These are phyloP conservation scores for Forsythia viridissima DNA, from an alignment of 257 asterid genomes.

Conservation along the genomic window DNA sequence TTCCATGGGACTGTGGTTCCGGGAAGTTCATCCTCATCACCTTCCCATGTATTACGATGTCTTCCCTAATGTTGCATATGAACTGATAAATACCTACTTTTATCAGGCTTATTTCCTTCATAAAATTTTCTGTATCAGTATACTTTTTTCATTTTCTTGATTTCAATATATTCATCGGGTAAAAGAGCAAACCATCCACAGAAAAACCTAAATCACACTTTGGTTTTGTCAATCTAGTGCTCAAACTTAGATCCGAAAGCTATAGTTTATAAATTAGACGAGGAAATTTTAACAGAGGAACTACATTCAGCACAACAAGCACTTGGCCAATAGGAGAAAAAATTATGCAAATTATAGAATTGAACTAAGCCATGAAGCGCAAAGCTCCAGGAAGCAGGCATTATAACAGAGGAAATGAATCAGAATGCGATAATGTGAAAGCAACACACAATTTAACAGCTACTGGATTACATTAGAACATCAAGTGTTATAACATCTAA, in stretches of 20 bases:
- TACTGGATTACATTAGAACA: not conserved
- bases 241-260: not conserved
- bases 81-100: not conserved
- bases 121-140: not conserved
- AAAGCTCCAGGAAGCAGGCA: not conserved
- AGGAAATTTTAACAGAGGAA: not conserved
- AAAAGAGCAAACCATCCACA: not conserved
- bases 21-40: conserved; percentile 35
- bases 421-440: not conserved
- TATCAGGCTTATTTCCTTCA: not conserved
- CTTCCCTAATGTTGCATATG: conserved; percentile 13
- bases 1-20: conserved; percentile 37
- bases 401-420: not conserved
- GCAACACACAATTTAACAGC: not conserved
- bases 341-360: not conserved
- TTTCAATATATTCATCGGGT: not conserved
- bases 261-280: not conserved
- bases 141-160: not conserved
- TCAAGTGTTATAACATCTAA: not conserved
- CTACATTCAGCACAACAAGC: not conserved
- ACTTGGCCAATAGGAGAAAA: not conserved
- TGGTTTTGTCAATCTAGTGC: not conserved
- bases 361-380: not conserved
- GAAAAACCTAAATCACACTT: not conserved
- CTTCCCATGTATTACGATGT: conserved; percentile 35